Percentiles rank a stretch among this genome's conserved stretches.
Conservation (phyloP, 2,329 filamentous ascomycete species). For the Trichoderma breve region DNA sequence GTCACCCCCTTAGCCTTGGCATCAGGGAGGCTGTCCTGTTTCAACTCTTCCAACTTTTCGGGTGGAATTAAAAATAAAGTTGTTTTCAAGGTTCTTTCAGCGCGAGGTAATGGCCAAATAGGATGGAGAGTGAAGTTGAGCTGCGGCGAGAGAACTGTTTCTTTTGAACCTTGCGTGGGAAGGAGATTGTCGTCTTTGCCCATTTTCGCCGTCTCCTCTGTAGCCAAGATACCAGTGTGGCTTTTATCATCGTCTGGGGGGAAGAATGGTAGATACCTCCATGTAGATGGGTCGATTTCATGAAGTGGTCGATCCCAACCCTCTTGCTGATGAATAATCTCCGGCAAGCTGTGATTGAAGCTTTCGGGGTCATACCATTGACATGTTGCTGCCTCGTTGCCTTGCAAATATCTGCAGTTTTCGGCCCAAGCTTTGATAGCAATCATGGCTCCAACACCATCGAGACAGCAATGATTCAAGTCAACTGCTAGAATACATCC, state of each 20-base stretch:
- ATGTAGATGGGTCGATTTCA: conserved; percentile 29
- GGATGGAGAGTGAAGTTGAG: conserved; percentile 29
- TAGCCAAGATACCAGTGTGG: not conserved
- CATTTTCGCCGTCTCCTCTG: not conserved
- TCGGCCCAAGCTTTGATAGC: conserved; percentile 34
- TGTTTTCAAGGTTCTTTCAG: conserved; percentile 30
- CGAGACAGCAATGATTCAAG: conserved; percentile 30
- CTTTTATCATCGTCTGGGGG: not conserved
- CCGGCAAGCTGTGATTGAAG: conserved; percentile 31
- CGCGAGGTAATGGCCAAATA: conserved; percentile 32
- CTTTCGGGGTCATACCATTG: conserved; percentile 32
- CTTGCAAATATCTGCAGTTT: conserved; percentile 31
- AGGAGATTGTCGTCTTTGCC: not conserved
- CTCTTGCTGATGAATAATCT: conserved; percentile 31
- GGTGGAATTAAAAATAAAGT: conserved; percentile 34
- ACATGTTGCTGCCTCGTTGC: conserved; percentile 27
- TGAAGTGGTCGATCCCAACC: conserved; percentile 24
- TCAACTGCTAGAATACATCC: conserved; percentile 32
- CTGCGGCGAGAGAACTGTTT: conserved; percentile 23
- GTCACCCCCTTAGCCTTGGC: conserved; percentile 23
- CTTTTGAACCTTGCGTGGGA: not conserved
- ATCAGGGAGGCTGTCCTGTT: not conserved
- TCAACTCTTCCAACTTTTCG: conserved; percentile 27
- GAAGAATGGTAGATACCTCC: conserved; percentile 12
- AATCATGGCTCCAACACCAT: conserved; percentile 31